These are phyloP conservation scores for Fagopyrum esculentum DNA, from an alignment of 148 eudicot genomes.

Conservation along the genomic window DNA sequence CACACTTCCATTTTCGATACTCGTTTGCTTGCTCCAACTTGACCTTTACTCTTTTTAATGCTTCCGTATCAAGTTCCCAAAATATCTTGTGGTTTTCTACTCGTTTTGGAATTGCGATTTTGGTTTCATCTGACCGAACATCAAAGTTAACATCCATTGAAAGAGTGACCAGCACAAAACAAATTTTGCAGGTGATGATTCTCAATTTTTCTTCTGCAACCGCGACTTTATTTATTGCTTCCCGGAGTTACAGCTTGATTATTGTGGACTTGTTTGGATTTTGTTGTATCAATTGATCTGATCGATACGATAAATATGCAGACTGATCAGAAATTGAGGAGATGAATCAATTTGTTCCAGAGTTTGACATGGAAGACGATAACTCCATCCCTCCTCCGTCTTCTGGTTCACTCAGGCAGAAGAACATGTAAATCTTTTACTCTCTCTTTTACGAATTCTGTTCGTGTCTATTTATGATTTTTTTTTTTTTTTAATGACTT, in stretches of 20 bases:
- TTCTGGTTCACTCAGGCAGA: slow-evolving; percentile 19
- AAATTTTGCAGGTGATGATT: not conserved
- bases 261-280: not conserved
- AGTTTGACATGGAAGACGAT: slow-evolving; percentile 47
- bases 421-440: slow-evolving; percentile 26
- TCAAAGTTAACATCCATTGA: no score
- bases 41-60: not conserved
- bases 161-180: no score
- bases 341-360: slow-evolving; percentile 32
- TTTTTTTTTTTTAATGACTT: not conserved
- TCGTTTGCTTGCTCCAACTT: not conserved
- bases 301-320: not conserved
- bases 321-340: not conserved
- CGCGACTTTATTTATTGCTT: not conserved
- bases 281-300: not conserved
- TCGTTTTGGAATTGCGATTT: no score
- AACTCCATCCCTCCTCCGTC: slow-evolving; percentile 27
- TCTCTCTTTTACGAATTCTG: not conserved
- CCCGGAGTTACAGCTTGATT: not conserved
- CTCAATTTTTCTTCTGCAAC: not conserved
- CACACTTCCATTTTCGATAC: not conserved
- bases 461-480: not conserved
- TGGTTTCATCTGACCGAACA: no score
- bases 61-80: not conserved
- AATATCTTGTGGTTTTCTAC: no score